Evolutionary conservation across 768 basidiomycete species (phyloP).

Genomic region (Ephemerocybe angulata): DNA sequence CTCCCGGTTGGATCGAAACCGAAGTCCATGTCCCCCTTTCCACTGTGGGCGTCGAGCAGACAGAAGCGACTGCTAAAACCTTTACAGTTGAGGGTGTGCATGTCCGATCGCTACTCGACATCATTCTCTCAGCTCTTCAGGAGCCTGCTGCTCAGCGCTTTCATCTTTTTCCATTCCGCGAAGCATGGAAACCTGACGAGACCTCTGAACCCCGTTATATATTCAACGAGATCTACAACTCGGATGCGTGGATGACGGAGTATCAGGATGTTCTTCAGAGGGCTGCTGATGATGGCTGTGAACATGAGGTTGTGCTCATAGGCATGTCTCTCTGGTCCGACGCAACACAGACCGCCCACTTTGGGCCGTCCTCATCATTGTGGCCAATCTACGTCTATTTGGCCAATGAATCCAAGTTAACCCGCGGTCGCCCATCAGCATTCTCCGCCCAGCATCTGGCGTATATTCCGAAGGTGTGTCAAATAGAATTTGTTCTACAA

Average conservation of each 20-base stretch:
- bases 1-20: conserved; percentile 9
- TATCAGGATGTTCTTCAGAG: not conserved
- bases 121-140: conserved; percentile 11
- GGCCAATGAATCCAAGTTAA: conserved; percentile 39
- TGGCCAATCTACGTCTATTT: conserved; percentile 33
- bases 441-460: conserved; percentile 34
- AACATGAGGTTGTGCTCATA: conserved; percentile 17
- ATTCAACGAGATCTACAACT: conserved; percentile 16
- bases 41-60: conserved; percentile 8
- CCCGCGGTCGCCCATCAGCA: conserved; percentile 19
- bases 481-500: not conserved
- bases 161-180: conserved; percentile 14
- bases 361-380: conserved; percentile 27
- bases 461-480: conserved; percentile 34
- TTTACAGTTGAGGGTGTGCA: conserved; percentile 17
- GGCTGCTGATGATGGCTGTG: not conserved
- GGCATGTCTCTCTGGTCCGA: conserved; percentile 30
- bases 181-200: conserved; percentile 5
- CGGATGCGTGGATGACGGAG: conserved; percentile 17
- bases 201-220: conserved; percentile 6
- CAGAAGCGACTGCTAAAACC: conserved; percentile 16
- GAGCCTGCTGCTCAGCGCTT: conserved; percentile 12
- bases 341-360: conserved; percentile 29
- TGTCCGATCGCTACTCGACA: conserved; percentile 5
- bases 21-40: conserved; percentile 23